Base-by-base conservation (phyloP, 805 yeast genomes). In the Ogataea neopini region DNA sequence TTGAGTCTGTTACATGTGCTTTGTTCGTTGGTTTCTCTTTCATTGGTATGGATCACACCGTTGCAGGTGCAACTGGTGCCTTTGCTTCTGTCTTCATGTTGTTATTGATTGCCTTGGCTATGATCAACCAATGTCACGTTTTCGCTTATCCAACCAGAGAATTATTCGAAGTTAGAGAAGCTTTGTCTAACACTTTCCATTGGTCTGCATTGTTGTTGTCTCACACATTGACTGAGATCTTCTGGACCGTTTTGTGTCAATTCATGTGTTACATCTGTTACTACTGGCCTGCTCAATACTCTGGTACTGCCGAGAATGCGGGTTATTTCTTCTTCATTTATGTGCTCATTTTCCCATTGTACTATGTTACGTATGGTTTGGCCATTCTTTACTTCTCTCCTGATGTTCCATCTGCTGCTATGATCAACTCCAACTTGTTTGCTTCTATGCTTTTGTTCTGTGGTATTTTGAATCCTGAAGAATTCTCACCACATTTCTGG, bases 111-210 rank as follows among this genome's bases (percentile, higher is more conserved):
- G 81, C 85, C 59, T 70, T 84, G 69, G 71, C 84, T 40, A 71
- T 81, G 58, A 75, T 83, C 48, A 81, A 84, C 58, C 88, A 84
- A 65, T 75, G 81, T 45, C 86, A 82, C 59, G 81, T 76, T 18
- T 76, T 76, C 52, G 83, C 83, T 30, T 72, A 75, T 43, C 73
- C 69, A 15, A 71, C 81, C 19, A 76, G 89, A 61, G 84, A 80
- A 44, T 64, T 84, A 36, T 85, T 68, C 56, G 90, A 84, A 67
- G 86, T 78, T 9, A 75, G 91, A 61, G 91, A 85, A 60, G 73
- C 80, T 20, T 73, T 81, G 43, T 81, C 87, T 6, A 84, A 83
- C 60, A 85, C 87, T 43, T 85, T 80, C 71, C 84, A 82, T 57
- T 85, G 90, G 90, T 71, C 81, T 30, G 63, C 76, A 36, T 67